Percentiles rank a stretch among this genome's conserved stretches.
phyloP scores from a whole-genome alignment of 1,284 basidiomycete genomes.

The Ustilago curta region DNA sequence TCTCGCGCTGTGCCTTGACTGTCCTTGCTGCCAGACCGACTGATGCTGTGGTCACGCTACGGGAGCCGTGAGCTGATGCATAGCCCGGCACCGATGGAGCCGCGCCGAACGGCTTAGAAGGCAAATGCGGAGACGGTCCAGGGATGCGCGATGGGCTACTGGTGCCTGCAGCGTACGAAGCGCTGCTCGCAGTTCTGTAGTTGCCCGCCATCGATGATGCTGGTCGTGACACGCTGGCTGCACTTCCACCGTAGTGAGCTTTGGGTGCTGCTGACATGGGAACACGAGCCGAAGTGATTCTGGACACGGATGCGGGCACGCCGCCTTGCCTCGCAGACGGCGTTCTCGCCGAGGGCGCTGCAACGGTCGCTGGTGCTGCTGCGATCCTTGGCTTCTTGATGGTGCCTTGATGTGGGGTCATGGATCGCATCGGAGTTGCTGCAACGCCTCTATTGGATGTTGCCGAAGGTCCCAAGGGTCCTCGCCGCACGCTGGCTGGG shows the following conservation, averaged over 20 bases:
- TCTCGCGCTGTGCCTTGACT: constrained; percentile 40
- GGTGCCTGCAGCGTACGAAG: constrained; percentile 29
- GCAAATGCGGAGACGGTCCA: constrained; percentile 23
- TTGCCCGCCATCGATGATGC: constrained; percentile 33
- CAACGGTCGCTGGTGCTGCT: constrained; percentile 31
- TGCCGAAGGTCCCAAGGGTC: constrained; percentile 30
- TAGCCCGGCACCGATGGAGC: constrained; percentile 16
- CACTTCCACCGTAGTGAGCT: constrained; percentile 15
- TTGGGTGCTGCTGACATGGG: constrained; percentile 36
- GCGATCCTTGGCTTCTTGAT: constrained; percentile 44
- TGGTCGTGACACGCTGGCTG: constrained; percentile 30
- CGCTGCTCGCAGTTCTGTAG: constrained; percentile 34
- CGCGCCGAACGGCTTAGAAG: constrained; percentile 20
- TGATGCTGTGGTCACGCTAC: constrained; percentile 28
- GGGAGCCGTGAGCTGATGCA: constrained; percentile 26
- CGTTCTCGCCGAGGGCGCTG: constrained; percentile 21
- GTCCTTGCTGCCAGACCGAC: constrained; percentile 19
- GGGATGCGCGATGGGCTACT: constrained; percentile 49
- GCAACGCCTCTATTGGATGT: constrained; percentile 30
- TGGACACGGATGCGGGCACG: constrained; percentile 23
- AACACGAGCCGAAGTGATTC: constrained; percentile 33
- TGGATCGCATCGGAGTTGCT: constrained; percentile 40
- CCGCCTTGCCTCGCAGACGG: constrained; percentile 22
- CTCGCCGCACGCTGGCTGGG: constrained; percentile 33
- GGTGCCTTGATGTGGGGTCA: constrained; percentile 34